Evolutionary conservation across 257 asterid species (phyloP).

Genomic region (Ophiorrhiza pumila): DNA sequence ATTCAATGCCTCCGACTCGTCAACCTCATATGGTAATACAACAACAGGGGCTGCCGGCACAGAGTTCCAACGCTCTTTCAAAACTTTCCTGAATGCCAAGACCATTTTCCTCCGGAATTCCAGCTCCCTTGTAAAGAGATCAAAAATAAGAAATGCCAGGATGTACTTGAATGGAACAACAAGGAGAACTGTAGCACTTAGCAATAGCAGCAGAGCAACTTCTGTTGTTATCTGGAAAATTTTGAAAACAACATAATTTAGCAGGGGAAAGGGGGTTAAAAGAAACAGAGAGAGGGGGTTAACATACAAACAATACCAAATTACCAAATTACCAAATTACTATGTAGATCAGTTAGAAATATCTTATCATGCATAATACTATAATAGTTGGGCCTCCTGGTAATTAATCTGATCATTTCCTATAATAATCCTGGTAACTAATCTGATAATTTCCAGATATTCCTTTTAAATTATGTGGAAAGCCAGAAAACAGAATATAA

Average conservation of each 20-base stretch:
- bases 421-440: too few species aligned
- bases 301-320: too few species aligned
- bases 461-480: too few species aligned
- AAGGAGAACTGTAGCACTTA: slow-evolving; percentile 56
- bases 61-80: slow-evolving; percentile 85
- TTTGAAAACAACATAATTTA: not conserved
- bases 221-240: slow-evolving; percentile 68
- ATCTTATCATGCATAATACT: not conserved
- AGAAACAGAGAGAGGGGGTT: not conserved
- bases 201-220: slow-evolving; percentile 63
- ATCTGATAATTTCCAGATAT: too few species aligned
- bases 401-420: too few species aligned
- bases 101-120: slow-evolving; percentile 77
- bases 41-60: slow-evolving; percentile 93
- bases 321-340: not conserved
- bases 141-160: slow-evolving; percentile 53
- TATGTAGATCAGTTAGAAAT: not conserved
- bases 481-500: too few species aligned
- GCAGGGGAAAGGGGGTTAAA: not conserved
- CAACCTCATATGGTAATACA: slow-evolving; percentile 64
- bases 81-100: slow-evolving; percentile 46
- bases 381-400: too few species aligned
- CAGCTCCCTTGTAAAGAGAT: slow-evolving; percentile 89
- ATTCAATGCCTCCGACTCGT: slow-evolving; percentile 28
- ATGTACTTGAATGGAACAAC: slow-evolving; percentile 79